Base-by-base conservation (phyloP, 2,329 filamentous ascomycete species). In the Penicillium sclerotigenum region DNA sequence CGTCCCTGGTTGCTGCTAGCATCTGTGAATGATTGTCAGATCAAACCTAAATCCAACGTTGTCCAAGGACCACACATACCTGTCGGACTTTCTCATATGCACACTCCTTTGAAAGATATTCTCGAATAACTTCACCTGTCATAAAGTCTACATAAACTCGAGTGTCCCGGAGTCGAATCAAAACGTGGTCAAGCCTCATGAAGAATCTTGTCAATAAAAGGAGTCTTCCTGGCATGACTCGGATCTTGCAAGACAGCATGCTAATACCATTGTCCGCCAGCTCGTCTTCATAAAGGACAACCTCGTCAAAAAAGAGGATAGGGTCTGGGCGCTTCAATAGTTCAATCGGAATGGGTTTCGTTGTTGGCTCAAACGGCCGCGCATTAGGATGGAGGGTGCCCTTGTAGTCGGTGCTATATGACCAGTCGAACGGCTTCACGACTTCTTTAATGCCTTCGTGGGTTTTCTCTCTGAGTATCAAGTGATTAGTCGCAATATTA, bases 391-490 rank as follows among this genome's bases (percentile, higher is more conserved):
- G 71, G 38, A 87, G 75, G 4, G 88, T 90, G 48, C 94, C 94
- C 54, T 82, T 83, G 75, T 96, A 99, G 63, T 87, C 83, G 34
- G 93, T 96, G 63, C 87, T 94, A 77, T 97, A 99, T 59, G 91
- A 96, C 94, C 94, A 99, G 77, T 99, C 94, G 72, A 95, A 99
- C 3, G 93, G 92, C 77, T 92, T 92, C 52, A 99, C 90, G 26
- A 97, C 87, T 71, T 97, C 91, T 70, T 90, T 91, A 72, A 99
- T 96, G 54, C 88, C 90, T 66, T 88, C 84, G 62, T 91, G 89
- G 47, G 89, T 88, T 66, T 89, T 89, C 73, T 87, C 86, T 72
- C 91, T 91, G 59, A 22, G 1, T 24, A 11, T 8, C 18, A 18
- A 60, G 60, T 64, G 52, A 65, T 83, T 62, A 79, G 79, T 63